Conservation (phyloP, 169 alveolate species). For the Eimeria maxima region DNA sequence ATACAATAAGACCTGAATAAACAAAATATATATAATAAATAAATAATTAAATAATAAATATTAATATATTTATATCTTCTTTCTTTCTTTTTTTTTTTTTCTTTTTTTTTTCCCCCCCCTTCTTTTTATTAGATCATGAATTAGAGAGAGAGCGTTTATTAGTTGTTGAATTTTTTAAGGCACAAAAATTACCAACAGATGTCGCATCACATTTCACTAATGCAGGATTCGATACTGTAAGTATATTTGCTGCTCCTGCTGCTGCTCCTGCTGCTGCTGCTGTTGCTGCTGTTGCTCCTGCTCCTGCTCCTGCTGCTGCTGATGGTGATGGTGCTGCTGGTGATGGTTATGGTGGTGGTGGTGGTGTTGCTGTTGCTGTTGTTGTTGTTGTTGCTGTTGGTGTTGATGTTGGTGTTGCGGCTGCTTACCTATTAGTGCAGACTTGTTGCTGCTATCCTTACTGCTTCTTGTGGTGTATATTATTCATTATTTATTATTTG, state of each 20-base stretch:
- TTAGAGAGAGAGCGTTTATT: conserved; percentile 89
- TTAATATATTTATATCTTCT: no score
- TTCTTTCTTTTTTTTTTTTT: background rate
- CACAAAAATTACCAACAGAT: conserved; percentile 92
- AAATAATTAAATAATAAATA: no score
- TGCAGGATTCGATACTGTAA: conserved; percentile 94
- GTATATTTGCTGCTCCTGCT: no score
- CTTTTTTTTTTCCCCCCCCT: background rate
- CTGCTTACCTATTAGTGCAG: background rate
- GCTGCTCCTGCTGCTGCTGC: background rate
- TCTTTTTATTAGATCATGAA: conserved; percentile 89
- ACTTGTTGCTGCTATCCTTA: no score
- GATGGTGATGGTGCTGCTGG: background rate
- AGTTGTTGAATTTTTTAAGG: conserved; percentile 92
- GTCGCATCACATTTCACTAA: conserved; percentile 92
- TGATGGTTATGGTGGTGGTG: background rate
- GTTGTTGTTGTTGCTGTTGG: background rate
- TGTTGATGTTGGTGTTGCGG: background rate
- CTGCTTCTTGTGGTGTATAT: background rate
- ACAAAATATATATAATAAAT: no score
- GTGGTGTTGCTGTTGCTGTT: background rate
- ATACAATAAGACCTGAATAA: no score
- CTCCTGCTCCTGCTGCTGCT: background rate
- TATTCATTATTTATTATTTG: background rate
- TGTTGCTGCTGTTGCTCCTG: conserved; percentile 13